These are phyloP conservation scores for Magnusiomyces suaveolens DNA, from an alignment of 1,139 yeast genomes.

Conservation along the genomic window DNA sequence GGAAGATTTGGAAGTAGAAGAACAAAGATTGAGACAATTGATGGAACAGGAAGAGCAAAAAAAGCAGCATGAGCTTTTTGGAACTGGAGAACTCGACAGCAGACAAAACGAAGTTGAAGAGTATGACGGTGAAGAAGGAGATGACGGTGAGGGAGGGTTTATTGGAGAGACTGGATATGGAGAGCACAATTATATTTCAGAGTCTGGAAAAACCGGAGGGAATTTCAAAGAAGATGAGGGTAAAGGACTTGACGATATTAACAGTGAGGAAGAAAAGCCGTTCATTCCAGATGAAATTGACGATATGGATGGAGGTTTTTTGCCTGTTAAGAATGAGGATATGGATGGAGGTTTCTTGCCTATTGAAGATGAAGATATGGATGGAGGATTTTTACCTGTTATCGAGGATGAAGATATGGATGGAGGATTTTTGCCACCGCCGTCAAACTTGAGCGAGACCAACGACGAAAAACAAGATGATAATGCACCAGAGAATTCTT, in stretches of 20 bases:
- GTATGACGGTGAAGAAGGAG: constrained; percentile 12
- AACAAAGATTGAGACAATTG: background rate
- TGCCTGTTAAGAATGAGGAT: constrained; percentile 3
- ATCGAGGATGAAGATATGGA: constrained; percentile 6
- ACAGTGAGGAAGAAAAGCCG: background rate
- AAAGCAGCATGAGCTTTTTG: background rate
- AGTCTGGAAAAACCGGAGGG: background rate
- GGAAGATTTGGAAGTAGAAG: constrained; percentile 9
- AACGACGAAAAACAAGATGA: no score
- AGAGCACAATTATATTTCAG: background rate
- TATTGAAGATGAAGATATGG: constrained; percentile 10
- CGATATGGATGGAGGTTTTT: background rate
- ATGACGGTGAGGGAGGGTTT: constrained; percentile 13
- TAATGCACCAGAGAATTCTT: no score
- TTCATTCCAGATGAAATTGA: background rate
- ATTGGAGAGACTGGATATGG: background rate
- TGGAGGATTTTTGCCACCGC: constrained; percentile 1
- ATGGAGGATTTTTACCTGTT: background rate
- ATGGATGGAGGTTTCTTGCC: constrained; percentile 18
- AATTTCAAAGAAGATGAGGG: constrained; percentile 2
- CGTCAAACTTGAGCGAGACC: no score
- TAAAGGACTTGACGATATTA: constrained; percentile 4
- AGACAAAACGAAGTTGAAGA: constrained; percentile 9
- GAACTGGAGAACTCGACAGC: background rate
- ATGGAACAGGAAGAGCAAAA: constrained; percentile 5